phyloP scores from a whole-genome alignment of 1,284 basidiomycete genomes.

The Malassezia dermatis region DNA sequence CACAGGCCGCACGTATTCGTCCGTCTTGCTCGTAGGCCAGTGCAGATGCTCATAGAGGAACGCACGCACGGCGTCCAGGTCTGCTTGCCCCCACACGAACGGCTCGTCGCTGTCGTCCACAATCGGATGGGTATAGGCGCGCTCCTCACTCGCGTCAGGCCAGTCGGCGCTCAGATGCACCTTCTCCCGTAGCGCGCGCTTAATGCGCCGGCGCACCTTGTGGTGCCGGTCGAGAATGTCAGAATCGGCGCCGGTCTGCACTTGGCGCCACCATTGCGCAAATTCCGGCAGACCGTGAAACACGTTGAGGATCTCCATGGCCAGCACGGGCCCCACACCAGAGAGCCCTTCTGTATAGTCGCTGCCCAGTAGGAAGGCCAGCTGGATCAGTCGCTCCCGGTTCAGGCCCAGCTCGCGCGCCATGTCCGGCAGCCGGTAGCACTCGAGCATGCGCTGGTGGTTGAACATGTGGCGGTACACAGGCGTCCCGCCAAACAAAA shows the following conservation, averaged over 20 bases:
- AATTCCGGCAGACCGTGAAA: slow-evolving; percentile 59
- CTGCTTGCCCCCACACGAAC: slow-evolving; percentile 93
- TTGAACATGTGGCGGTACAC: slow-evolving; percentile 99
- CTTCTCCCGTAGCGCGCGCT: slow-evolving; percentile 49
- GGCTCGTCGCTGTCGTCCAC: slow-evolving; percentile 85
- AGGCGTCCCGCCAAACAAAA: slow-evolving; percentile 83
- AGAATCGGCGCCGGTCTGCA: slow-evolving; percentile 79
- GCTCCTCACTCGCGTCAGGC: slow-evolving; percentile 78
- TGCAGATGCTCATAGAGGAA: slow-evolving; percentile 74
- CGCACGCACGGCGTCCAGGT: slow-evolving; percentile 63
- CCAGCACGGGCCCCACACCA: slow-evolving; percentile 88
- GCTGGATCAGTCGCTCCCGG: slow-evolving; percentile 70
- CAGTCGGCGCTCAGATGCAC: slow-evolving; percentile 69
- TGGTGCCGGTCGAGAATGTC: slow-evolving; percentile 55
- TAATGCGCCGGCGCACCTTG: slow-evolving; percentile 39
- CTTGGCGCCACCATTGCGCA: slow-evolving; percentile 85
- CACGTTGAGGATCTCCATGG: slow-evolving; percentile 61
- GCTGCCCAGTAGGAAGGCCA: slow-evolving; percentile 88
- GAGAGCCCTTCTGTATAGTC: slow-evolving; percentile 95
- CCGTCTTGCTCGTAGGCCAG: slow-evolving; percentile 77
- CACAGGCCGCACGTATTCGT: slow-evolving; percentile 82
- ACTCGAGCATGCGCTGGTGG: slow-evolving; percentile 94
- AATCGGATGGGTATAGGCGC: slow-evolving; percentile 77
- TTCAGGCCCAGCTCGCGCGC: slow-evolving; percentile 78
- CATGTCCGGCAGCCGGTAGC: slow-evolving; percentile 75